Percentiles rank a stretch among this genome's conserved stretches.
These are phyloP conservation scores for Arthrinium phaeospermum DNA, from an alignment of 2,329 filamentous ascomycete species.

Conservation along the genomic window DNA sequence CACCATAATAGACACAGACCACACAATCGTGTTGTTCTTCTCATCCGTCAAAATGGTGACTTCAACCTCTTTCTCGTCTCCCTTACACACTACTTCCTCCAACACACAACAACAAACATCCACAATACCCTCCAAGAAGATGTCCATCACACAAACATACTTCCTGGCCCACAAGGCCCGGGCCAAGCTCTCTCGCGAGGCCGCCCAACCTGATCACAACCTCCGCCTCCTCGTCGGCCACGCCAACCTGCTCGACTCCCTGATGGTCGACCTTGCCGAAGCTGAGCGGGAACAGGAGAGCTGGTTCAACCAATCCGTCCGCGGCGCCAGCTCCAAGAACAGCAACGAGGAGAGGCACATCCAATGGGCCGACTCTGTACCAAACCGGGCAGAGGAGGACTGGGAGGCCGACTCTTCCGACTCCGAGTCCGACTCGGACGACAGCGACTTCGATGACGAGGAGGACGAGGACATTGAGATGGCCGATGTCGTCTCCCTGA, in stretches of 20 bases:
- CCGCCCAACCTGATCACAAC: constrained; percentile 89
- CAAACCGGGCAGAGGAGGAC: constrained; percentile 76
- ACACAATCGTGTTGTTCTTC: constrained; percentile 22
- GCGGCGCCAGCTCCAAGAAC: constrained; percentile 65
- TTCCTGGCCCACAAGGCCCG: constrained; percentile 96
- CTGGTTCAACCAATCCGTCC: constrained; percentile 97
- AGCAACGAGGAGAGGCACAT: constrained; percentile 69
- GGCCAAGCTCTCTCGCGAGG: constrained; percentile 93
- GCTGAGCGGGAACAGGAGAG: constrained; percentile 95
- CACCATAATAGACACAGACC: constrained; percentile 37
- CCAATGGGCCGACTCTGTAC: constrained; percentile 84
- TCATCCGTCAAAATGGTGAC: constrained; percentile 43
- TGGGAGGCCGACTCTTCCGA: constrained; percentile 60
- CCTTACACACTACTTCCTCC: constrained; percentile 29
- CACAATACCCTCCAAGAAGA: constrained; percentile 56
- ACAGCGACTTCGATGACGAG: constrained; percentile 56
- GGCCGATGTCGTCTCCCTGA: constrained; percentile 53
- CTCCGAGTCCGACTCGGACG: constrained; percentile 59
- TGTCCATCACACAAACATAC: constrained; percentile 99
- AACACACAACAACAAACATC: constrained; percentile 29
- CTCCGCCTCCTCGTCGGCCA: constrained; percentile 94
- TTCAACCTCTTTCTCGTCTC: constrained; percentile 28
- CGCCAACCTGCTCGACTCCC: constrained; percentile 93
- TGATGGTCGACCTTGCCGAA: constrained; percentile 91
- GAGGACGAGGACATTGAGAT: constrained; percentile 64